These are phyloP conservation scores for Corylus avellana DNA, from an alignment of 306 rosid genomes.

Conservation along the genomic window DNA sequence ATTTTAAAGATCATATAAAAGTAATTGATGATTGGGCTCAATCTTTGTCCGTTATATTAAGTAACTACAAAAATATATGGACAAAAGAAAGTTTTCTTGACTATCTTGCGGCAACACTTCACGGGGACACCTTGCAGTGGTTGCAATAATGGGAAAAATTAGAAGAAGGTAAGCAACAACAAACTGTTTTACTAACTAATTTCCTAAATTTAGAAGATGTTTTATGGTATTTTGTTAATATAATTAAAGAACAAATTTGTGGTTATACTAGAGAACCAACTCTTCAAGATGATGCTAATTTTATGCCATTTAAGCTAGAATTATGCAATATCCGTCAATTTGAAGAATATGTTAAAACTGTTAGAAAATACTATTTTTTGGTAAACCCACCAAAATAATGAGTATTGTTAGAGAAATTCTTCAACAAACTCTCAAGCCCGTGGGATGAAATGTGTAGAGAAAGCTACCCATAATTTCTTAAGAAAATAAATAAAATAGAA, in stretches of 20 bases:
- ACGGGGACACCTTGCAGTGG: not conserved
- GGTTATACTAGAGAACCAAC: not conserved
- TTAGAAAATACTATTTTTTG: not conserved
- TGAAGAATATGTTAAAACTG: too few species aligned
- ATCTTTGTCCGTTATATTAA: not conserved
- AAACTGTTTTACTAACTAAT: not conserved
- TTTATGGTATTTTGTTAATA: not conserved
- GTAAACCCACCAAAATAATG: not conserved
- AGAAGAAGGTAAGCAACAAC: not conserved
- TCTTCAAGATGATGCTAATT: not conserved
- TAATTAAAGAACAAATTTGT: not conserved
- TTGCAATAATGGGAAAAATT: not conserved
- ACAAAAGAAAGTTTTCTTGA: too few species aligned
- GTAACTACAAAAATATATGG: not conserved
- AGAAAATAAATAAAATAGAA: too few species aligned
- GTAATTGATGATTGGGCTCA: not conserved
- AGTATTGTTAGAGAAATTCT: not conserved
- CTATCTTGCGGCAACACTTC: not conserved
- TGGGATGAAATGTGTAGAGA: too few species aligned
- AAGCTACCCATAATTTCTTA: too few species aligned
- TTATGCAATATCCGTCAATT: not conserved
- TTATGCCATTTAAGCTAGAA: not conserved
- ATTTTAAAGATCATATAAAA: not conserved
- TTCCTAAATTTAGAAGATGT: not conserved
- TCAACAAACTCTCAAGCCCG: too few species aligned